Evolutionary conservation across 2,329 filamentous ascomycete genomes (phyloP).

Genomic region (Escovopsis sp.): DNA sequence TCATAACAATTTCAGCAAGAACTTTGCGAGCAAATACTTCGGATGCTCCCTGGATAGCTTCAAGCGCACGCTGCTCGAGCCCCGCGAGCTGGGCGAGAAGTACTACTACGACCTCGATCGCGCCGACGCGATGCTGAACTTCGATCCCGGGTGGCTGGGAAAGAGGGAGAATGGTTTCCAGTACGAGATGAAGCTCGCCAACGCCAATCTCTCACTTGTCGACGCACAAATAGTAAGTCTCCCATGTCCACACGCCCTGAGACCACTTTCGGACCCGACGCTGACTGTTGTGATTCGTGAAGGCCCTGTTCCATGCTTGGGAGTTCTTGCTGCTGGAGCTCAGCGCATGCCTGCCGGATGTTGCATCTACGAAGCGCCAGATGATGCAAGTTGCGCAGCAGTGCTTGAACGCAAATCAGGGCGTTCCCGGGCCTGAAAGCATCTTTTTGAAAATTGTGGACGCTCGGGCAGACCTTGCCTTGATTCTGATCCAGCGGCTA

Average conservation of each 20-base stretch:
- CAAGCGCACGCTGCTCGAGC: conserved; percentile 56
- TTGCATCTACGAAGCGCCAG: conserved; percentile 44
- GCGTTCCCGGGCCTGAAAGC: conserved; percentile 54
- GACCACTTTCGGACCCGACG: no score
- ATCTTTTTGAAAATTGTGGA: conserved; percentile 71
- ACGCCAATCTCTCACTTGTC: conserved; percentile 79
- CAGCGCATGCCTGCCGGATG: conserved; percentile 43
- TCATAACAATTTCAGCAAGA: conserved; percentile 70
- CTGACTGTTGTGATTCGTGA: conserved; percentile 9
- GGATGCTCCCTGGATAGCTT: conserved; percentile 62
- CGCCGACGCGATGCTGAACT: conserved; percentile 59
- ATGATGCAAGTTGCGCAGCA: conserved; percentile 62
- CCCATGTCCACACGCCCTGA: neutral
- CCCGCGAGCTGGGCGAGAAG: conserved; percentile 50
- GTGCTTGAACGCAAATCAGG: conserved; percentile 65
- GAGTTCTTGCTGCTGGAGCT: conserved; percentile 77
- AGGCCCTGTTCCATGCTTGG: conserved; percentile 77
- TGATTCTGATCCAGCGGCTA: conserved; percentile 69
- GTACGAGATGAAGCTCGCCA: conserved; percentile 71
- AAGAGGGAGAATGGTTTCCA: conserved; percentile 57
- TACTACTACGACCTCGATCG: conserved; percentile 77
- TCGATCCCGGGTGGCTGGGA: conserved; percentile 65
- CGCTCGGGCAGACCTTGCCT: conserved; percentile 62
- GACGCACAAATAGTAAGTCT: conserved; percentile 69
- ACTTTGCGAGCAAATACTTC: conserved; percentile 65